Conservation (phyloP, 768 basidiomycete species). For the Dacryopinax primogenitus region DNA sequence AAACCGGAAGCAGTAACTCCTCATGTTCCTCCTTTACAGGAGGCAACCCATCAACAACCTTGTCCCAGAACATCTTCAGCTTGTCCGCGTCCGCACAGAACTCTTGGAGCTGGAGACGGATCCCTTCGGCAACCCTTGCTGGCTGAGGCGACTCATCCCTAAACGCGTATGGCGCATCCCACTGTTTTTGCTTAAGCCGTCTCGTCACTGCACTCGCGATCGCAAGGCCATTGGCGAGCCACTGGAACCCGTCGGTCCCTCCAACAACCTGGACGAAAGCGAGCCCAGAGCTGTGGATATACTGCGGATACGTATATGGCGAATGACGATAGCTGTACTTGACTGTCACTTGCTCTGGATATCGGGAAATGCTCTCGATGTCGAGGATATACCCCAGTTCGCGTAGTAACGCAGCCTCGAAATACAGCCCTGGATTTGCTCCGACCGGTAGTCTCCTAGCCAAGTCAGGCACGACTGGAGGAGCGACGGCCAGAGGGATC, state of each 20-base stretch:
- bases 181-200: constrained; percentile 41
- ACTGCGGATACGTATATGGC: constrained; percentile 73
- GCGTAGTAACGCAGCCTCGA: constrained; percentile 64
- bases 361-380: constrained; percentile 60
- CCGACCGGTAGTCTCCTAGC: constrained; percentile 56
- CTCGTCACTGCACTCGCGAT: constrained; percentile 29
- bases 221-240: constrained; percentile 79
- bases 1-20: too few relatives aligned
- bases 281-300: constrained; percentile 78
- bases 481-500: constrained; percentile 59
- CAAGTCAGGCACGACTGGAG: constrained; percentile 53
- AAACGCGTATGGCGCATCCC: constrained; percentile 18
- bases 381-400: constrained; percentile 63
- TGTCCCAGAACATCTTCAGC: constrained; percentile 59
- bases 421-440: constrained; percentile 50
- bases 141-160: constrained; percentile 46
- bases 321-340: constrained; percentile 71
- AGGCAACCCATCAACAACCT: background rate
- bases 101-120: constrained; percentile 45
- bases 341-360: constrained; percentile 70
- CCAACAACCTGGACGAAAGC: constrained; percentile 84
- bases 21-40: background rate
- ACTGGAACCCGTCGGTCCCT: constrained; percentile 66
- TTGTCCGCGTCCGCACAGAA: constrained; percentile 50
- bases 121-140: constrained; percentile 45